Base-by-base conservation (phyloP, 148 eudicot species). In the Rhododendron williamsianum region DNA sequence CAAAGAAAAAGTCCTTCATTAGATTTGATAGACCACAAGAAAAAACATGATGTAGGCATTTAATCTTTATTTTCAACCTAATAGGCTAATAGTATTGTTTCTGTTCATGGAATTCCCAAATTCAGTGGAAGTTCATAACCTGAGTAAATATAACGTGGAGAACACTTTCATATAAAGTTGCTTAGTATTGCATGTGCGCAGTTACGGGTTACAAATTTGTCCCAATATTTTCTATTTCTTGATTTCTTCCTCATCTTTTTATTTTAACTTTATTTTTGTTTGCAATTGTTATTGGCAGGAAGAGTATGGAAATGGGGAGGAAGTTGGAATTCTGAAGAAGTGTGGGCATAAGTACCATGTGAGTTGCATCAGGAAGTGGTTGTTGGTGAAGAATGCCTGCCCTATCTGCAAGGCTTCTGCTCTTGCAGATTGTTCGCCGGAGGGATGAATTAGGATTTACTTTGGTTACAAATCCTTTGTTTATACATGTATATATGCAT, bases 351-450 rank as follows among this genome's bases (percentile, higher is more conserved):
- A 81, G 10, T 88, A 78, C 77, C 90, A 88, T 76, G 78, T 67
- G 27, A 76, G 56, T 15, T 88, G 90, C 85, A 88, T 88, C 51
- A 84, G 49, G 49, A 86, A 81, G 71, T 88, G 90, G 90, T 51
- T 88, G 86, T 76, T 45, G 48, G 84, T 86, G 86, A 88, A 88
- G 86, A 88, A 84, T 67, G 48, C 63, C 48, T 88, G 90, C 86
- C 90, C 90, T 15, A 76, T 88, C 65, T 88, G 90, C 85, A 88
- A 88, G 85, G 87, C 83, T 38, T 83, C 88, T 83, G 83, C 83
- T 38, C 74, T 77, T 78, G 35, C 21, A 19, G 82, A 76, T 38
- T 36, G 54, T 56, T 83, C 2, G 4, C 49, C 25, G 9, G 67
- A 83, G 63, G 73, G 79, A 51, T 83, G 63, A 25, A 30, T 27